phyloP scores from a whole-genome alignment of 257 asterid genomes.

The Misopates orontium region DNA sequence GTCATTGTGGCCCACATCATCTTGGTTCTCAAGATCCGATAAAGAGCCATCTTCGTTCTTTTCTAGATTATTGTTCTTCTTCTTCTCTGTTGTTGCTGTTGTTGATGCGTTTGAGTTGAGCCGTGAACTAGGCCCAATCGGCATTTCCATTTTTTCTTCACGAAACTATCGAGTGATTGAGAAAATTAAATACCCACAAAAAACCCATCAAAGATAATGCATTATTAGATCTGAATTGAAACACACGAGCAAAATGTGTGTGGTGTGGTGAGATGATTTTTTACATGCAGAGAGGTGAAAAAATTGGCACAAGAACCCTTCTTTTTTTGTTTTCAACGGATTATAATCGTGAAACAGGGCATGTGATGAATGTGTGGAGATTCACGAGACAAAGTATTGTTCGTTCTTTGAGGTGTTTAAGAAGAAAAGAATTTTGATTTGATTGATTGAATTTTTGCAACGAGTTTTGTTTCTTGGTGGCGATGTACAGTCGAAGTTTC shows the following conservation, averaged over 20 bases:
- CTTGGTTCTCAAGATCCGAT: constrained; percentile 30
- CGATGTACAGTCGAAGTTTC: too few species aligned
- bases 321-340: too few species aligned
- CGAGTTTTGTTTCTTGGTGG: too few species aligned
- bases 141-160: constrained; percentile 55
- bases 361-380: background rate
- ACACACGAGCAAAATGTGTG: background rate
- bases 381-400: background rate
- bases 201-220: background rate
- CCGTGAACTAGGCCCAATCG: constrained; percentile 57
- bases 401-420: background rate
- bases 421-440: background rate
- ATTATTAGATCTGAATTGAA: background rate
- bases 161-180: background rate
- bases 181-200: constrained; percentile 16
- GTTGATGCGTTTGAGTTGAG: constrained; percentile 34
- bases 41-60: constrained; percentile 41
- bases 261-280: background rate
- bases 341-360: too few species aligned
- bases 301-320: too few species aligned
- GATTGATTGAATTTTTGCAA: background rate
- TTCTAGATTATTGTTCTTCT: too few species aligned
- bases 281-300: too few species aligned
- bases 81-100: too few species aligned
- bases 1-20: constrained; percentile 45